Base-by-base conservation (phyloP, 768 basidiomycete species). In the Mycena amicta region DNA sequence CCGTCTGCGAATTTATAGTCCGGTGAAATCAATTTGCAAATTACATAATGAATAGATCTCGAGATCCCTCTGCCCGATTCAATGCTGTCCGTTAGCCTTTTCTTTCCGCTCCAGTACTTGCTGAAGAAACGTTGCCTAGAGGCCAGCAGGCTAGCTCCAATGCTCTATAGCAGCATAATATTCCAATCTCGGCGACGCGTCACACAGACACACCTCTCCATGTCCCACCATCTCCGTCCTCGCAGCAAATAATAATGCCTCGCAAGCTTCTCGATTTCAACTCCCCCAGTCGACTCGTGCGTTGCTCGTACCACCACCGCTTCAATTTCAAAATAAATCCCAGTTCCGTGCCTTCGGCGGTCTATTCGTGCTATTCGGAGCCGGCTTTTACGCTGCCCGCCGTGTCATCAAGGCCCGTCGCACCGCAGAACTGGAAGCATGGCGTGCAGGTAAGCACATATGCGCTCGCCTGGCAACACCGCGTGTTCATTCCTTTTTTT, bases 261-360 rank as follows among this genome's bases (percentile, higher is more conserved):
- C 22, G 43, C 6, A 6, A 6, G 5, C 22, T 29, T 28, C 27
- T 56, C n/a, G 53, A 59, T 45, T 59, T 56, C 47, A 33, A 63
- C 22, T 40, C 47, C 3, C 62, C 62, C 2, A 46, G 47, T 28
- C 59, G 30, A 54, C 56, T 60, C 8, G 62, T 53, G 11, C 23
- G 15, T n/a, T 5, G 22, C 22, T n/a, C 22, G 43, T n/a, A 25
- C n/a, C 51, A n/a, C n/a, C n/a, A n/a, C n/a, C n/a, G n/a, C n/a
- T n/a, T n/a, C n/a, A n/a, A n/a, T n/a, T n/a, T n/a, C n/a, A n/a
- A n/a, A n/a, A n/a, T n/a, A n/a, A n/a, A n/a, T 20, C 4, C 1
- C 30, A 64, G 62, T 64, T 64, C 46, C 55, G 62, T 28, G 52
- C 56, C 1, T 64, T 57, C 23, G 62, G 52, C 20, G 59, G 59